These are phyloP conservation scores for Solanum phureja DNA, from an alignment of 257 asterid species.

Conservation along the genomic window DNA sequence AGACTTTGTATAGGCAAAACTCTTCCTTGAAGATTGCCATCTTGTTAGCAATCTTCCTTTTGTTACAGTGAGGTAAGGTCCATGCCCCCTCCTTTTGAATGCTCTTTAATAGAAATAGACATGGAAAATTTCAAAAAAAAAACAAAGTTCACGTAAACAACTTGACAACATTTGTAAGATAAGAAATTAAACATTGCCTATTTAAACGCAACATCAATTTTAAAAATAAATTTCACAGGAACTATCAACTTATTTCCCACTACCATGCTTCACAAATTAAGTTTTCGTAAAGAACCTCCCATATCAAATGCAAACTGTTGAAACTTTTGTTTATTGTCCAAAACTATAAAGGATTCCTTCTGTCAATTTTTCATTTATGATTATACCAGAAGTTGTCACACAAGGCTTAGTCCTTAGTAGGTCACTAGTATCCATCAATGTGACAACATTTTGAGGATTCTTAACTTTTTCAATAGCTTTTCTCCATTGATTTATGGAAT, in stretches of 20 bases:
- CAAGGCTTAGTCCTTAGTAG: constrained; percentile 6
- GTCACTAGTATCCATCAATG: neutral
- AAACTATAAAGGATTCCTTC: constrained; percentile 9
- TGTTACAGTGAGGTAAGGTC: neutral
- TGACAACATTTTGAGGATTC: neutral
- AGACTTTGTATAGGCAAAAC: no score
- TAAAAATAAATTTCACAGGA: neutral
- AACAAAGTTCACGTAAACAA: neutral
- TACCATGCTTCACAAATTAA: constrained; percentile 20
- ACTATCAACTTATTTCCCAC: neutral
- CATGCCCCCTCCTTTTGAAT: neutral
- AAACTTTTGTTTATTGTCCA: neutral
- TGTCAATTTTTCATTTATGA: neutral
- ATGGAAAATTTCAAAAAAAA: neutral
- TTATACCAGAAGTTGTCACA: constrained; percentile 1
- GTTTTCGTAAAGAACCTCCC: constrained; percentile 8
- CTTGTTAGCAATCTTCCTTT: neutral
- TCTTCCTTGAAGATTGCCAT: neutral
- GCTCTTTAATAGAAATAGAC: neutral
- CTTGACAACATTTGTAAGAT: neutral
- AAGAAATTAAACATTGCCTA: neutral
- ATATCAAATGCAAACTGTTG: constrained; percentile 13
- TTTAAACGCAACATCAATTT: neutral
- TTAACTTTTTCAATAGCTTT: neutral
- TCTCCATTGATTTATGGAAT: neutral